Evolutionary conservation across 2,329 filamentous ascomycete species (phyloP), one percentile per base, ranked within the genome.

Genomic region (Sporothrix curviconia): DNA sequence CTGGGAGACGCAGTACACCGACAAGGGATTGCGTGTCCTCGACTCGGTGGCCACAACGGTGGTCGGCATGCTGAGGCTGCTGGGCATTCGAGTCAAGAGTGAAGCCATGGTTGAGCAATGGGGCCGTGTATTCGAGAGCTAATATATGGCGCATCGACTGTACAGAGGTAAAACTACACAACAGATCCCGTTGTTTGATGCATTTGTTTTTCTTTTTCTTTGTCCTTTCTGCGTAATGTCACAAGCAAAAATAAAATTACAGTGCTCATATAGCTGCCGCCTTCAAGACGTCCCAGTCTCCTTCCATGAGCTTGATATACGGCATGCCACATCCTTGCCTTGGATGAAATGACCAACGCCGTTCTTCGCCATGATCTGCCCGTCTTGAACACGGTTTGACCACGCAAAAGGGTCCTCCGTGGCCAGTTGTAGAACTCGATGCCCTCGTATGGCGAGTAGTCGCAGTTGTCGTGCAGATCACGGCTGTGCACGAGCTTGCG

Each of bases 401-500:
- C 82, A 52, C 82, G 68, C 32, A 86, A 60, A 7, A 85, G 72
- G 0, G 81, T 84, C 62, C 78, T 83, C 17, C 81, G 71, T 7
- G 82, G 82, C 82, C 82, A 85, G 57, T 85, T 80, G 28, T 72
- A 73, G 30, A 85, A 65, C 28, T 66, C 69, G 50, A 73, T 74
- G 0, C 81, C 81, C 64, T 85, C 81, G 62, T 80, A 85, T 0
- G 82, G 82, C 6, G 81, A 83, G 63, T 85, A 84, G 63, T 86
- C 82, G 2, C 83, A 77, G 60, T 80, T 75, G 64, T 85, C 82
- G 65, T 85, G 81, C 61, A 85, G 65, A 68, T 77, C 8, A 70
- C 70, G 62, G 83, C 81, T 42, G 67, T 67, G 62, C 78, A 74
- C 15, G 70, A 67, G 24, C 74, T 65, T 8, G 5, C 76, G 64